Evolutionary conservation across 441 rosid species (phyloP).

Genomic region (Euphorbia celastroides): DNA sequence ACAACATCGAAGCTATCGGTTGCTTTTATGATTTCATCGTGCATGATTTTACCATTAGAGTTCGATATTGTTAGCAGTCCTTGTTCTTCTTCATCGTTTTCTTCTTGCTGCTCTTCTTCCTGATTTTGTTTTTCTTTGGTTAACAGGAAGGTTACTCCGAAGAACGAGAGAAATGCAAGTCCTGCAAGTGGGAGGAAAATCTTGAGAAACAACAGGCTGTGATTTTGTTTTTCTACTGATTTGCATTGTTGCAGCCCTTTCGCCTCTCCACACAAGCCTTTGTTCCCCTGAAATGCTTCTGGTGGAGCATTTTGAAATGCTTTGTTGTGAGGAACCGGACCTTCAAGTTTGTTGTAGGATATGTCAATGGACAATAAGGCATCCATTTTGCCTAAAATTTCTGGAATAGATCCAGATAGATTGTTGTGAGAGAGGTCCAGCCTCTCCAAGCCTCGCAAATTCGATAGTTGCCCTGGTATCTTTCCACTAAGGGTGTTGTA

Average conservation of each 20-base stretch:
- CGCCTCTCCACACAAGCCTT: constrained; percentile 27
- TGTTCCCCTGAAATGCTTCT: constrained; percentile 25
- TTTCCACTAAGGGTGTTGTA: neutral
- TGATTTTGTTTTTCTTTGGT: neutral
- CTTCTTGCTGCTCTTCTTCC: neutral
- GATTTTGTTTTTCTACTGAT: neutral
- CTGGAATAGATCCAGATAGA: constrained; percentile 22
- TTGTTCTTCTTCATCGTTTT: neutral
- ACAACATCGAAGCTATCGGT: constrained; percentile 19
- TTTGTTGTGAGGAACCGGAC: constrained; percentile 28
- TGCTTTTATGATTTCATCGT: constrained; percentile 23
- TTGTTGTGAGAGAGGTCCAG: constrained; percentile 34
- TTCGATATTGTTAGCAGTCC: neutral
- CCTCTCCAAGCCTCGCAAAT: neutral
- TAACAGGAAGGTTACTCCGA: neutral
- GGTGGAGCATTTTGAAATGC: constrained; percentile 26
- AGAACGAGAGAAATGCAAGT: neutral
- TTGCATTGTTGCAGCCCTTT: constrained; percentile 15
- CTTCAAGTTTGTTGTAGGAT: constrained; percentile 28
- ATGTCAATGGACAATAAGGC: constrained; percentile 20
- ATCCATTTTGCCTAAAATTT: neutral
- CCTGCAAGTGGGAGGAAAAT: constrained; percentile 20
- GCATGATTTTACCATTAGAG: constrained; percentile 15
- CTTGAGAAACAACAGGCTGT: constrained; percentile 1
- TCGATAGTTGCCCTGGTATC: neutral